A percentile compares a stretch with the other conserved stretches of the same genome.
Evolutionary conservation across 2,329 filamentous ascomycete species (phyloP).

Genomic region (Verticillium nonalfalfae): DNA sequence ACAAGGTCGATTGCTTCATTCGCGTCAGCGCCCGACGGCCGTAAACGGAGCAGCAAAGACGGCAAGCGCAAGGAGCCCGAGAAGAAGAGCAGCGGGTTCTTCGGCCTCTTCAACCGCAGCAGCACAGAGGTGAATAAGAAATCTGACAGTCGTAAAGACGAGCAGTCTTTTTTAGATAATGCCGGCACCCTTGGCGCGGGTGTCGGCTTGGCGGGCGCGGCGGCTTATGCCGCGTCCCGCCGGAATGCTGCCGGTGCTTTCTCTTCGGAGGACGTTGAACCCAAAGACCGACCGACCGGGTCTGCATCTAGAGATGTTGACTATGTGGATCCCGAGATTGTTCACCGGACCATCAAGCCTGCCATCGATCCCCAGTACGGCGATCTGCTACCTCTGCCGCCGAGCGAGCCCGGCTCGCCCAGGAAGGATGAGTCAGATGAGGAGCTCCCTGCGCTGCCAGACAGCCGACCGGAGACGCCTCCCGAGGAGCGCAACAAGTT

Average conservation of each 20-base stretch:
- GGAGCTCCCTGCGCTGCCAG: slow-evolving; percentile 48
- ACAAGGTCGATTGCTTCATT: slow-evolving; percentile 38
- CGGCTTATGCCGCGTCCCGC: slow-evolving; percentile 31
- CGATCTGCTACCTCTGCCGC: slow-evolving; percentile 58
- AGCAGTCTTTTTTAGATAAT: slow-evolving; percentile 65
- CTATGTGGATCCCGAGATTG: slow-evolving; percentile 51
- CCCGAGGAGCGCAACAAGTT: slow-evolving; percentile 37
- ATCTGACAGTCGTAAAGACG: slow-evolving; percentile 24
- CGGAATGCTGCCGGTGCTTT: slow-evolving; percentile 40
- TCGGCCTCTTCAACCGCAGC: slow-evolving; percentile 32
- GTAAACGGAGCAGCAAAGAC: slow-evolving; percentile 23
- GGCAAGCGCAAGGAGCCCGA: slow-evolving; percentile 30
- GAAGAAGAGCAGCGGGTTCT: slow-evolving; percentile 38
- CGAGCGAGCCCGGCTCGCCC: slow-evolving; percentile 49
- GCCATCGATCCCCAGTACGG: slow-evolving; percentile 62
- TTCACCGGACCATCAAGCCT: slow-evolving; percentile 51
- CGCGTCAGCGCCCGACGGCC: slow-evolving; percentile 22
- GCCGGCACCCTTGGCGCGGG: slow-evolving; percentile 64
- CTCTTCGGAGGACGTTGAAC: slow-evolving; percentile 28
- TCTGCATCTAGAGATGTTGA: slow-evolving; percentile 21
- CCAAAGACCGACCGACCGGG: slow-evolving; percentile 2
- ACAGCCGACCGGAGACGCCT: slow-evolving; percentile 53
- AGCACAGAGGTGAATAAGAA: slow-evolving; percentile 28
- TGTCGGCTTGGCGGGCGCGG: slow-evolving; percentile 55
- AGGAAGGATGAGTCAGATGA: slow-evolving; percentile 21